A percentile compares a stretch with the other conserved stretches of the same genome.
Evolutionary conservation across 129 eudicot genomes (phyloP).

Genomic region (Helichrysum umbraculigerum): DNA sequence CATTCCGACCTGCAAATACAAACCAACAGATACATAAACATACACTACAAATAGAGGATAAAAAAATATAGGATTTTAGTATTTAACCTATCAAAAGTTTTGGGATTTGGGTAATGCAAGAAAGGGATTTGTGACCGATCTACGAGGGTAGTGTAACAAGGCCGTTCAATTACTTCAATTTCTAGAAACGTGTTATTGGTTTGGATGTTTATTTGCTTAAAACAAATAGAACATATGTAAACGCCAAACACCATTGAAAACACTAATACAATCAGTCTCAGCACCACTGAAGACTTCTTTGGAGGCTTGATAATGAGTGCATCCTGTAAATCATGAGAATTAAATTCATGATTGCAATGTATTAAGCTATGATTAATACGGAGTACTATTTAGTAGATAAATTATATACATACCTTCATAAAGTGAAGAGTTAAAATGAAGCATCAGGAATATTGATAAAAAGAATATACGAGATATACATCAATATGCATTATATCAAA

Average conservation of each 20-base stretch:
- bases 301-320: conserved; percentile 41
- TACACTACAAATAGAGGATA: conserved; percentile 2
- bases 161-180: conserved; percentile 38
- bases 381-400: no score
- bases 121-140: conserved; percentile 45
- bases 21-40: background rate
- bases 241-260: conserved; percentile 53
- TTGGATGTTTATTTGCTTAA: conserved; percentile 39
- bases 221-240: conserved; percentile 54
- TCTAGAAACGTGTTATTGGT: conserved; percentile 25
- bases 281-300: conserved; percentile 38
- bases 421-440: background rate
- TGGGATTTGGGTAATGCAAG: conserved; percentile 77
- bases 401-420: no score
- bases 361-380: background rate
- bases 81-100: conserved; percentile 61
- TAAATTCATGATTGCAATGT: background rate
- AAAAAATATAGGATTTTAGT: background rate
- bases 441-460: background rate
- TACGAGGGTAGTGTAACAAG: conserved; percentile 27
- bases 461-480: background rate
- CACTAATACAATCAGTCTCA: conserved; percentile 43
- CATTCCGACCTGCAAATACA: conserved; percentile 64
- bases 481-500: no score
- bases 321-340: conserved; percentile 46